Evolutionary conservation across 2,329 filamentous ascomycete species (phyloP), one percentile per base, ranked within the genome.

Genomic region (Macrophomina phaseolina): DNA sequence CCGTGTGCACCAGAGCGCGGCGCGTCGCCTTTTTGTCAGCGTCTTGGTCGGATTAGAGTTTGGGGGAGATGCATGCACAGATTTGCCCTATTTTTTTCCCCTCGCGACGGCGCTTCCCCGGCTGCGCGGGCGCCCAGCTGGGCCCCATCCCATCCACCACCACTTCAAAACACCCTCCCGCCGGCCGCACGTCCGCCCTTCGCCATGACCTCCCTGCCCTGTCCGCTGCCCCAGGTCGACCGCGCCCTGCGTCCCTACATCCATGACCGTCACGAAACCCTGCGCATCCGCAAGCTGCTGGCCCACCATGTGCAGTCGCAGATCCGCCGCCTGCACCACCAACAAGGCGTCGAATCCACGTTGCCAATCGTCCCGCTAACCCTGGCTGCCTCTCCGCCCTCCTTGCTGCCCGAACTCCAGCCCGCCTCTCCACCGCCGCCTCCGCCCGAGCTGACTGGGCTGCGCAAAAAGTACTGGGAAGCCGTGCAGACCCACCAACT

Each of bases 381-480:
- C 49, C 73, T 78, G 42, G 73, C 72, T 55, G 74, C 70, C 49
- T 76, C 77, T 70, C 66, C 71, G 67, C 36, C 71, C 11, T 49
- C n/a, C 72, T 32, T 75, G 73, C 51, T 61, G 56, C 56, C 40
- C 56, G 56, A 61, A 28, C 7, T 16, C 53, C 36, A 28, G 16
- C 38, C 9, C 5, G n/a, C 36, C 42, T 14, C 14, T 30, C n/a
- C 18, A 28, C 30, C 30, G 8, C 30, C 42, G 5, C 52, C 55
- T 36, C 53, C 64, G n/a, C 7, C 76, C 42, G 81, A 83, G 38
- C 66, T 84, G 14, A 78, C 79, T 42, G 81, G 79, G 4, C 71
- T 78, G 60, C 77, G 82, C 61, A 78, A 76, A 58, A 73, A 79
- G 68, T 85, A 84, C 67, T 68, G 85, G 16, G 75, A 80, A 46